A percentile compares a stretch with the other conserved stretches of the same genome.
Evolutionary conservation across 352 stramenopile genomes (phyloP).

Genomic region (Phytophthora citricola): DNA sequence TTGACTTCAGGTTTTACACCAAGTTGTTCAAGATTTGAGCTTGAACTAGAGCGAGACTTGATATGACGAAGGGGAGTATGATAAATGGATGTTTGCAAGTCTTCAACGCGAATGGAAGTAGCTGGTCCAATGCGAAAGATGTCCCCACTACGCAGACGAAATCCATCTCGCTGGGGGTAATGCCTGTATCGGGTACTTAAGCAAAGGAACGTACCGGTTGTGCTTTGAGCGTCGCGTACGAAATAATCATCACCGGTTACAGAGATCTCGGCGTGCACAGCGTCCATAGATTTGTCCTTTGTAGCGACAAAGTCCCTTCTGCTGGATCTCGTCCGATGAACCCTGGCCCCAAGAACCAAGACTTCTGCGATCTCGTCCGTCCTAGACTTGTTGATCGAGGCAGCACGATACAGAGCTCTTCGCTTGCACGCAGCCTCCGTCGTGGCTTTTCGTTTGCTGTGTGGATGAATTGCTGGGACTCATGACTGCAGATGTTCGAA

Average conservation of each 20-base stretch:
- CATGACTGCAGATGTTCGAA: background rate
- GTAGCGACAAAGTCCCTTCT: constrained; percentile 59
- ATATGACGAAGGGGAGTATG: background rate
- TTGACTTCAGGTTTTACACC: background rate
- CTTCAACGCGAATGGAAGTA: constrained; percentile 45
- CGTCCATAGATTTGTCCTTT: constrained; percentile 70
- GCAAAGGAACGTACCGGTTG: constrained; percentile 68
- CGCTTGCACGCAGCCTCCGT: constrained; percentile 48
- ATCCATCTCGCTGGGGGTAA: constrained; percentile 74
- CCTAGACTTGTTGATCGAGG: constrained; percentile 30
- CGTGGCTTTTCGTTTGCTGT: constrained; percentile 12
- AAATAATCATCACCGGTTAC: constrained; percentile 73
- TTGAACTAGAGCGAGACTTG: constrained; percentile 7
- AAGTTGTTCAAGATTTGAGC: constrained; percentile 11
- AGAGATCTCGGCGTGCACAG: constrained; percentile 65
- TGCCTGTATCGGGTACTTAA: constrained; percentile 73
- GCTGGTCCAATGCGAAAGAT: constrained; percentile 53
- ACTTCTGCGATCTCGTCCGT: constrained; percentile 46
- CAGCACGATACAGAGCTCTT: constrained; percentile 67
- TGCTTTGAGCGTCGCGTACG: constrained; percentile 55
- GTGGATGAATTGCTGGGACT: background rate
- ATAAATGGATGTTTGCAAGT: constrained; percentile 27
- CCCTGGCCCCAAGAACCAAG: constrained; percentile 68
- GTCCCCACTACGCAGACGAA: constrained; percentile 59
- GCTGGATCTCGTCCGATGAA: constrained; percentile 65